Conservation (phyloP, 345 rosid genomes). For the Ricinus communis region DNA sequence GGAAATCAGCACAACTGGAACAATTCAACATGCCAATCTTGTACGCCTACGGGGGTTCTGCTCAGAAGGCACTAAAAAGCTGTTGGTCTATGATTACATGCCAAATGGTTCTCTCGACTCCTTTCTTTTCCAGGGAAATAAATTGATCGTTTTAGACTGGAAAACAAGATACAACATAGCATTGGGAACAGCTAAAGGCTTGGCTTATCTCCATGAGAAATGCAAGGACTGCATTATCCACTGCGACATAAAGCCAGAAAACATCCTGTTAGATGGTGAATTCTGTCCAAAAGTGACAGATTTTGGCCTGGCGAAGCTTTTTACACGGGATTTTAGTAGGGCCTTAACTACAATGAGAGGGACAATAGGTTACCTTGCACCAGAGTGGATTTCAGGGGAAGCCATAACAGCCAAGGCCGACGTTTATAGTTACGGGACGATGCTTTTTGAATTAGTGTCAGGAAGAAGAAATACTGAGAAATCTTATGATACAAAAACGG, state of each 20-base stretch:
- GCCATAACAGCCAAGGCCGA: slow-evolving; percentile 80
- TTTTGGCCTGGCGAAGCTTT: slow-evolving; percentile 83
- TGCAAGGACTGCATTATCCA: slow-evolving; percentile 88
- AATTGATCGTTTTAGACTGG: slow-evolving; percentile 47
- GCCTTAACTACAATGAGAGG: slow-evolving; percentile 84
- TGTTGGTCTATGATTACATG: slow-evolving; percentile 80
- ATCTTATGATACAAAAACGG: slow-evolving; percentile 42
- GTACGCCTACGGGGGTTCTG: slow-evolving; percentile 87
- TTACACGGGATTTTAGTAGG: slow-evolving; percentile 78
- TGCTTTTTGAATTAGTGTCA: slow-evolving; percentile 73
- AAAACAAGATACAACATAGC: slow-evolving; percentile 59
- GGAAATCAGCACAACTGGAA: slow-evolving; percentile 71
- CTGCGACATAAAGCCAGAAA: slow-evolving; percentile 86
- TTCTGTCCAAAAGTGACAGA: slow-evolving; percentile 79
- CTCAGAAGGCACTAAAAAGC: slow-evolving; percentile 55
- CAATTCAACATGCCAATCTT: slow-evolving; percentile 75
- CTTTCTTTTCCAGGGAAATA: slow-evolving; percentile 44
- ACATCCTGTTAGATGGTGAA: slow-evolving; percentile 67
- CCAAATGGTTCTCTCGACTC: slow-evolving; percentile 65
- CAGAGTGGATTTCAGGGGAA: slow-evolving; percentile 87
- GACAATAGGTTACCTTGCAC: slow-evolving; percentile 87
- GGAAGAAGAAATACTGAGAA: slow-evolving; percentile 73
- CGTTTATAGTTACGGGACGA: slow-evolving; percentile 89
- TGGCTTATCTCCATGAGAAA: slow-evolving; percentile 73
- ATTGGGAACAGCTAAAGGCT: slow-evolving; percentile 75